Conservation (phyloP, 768 basidiomycete species). For the Lepiota venenata region DNA sequence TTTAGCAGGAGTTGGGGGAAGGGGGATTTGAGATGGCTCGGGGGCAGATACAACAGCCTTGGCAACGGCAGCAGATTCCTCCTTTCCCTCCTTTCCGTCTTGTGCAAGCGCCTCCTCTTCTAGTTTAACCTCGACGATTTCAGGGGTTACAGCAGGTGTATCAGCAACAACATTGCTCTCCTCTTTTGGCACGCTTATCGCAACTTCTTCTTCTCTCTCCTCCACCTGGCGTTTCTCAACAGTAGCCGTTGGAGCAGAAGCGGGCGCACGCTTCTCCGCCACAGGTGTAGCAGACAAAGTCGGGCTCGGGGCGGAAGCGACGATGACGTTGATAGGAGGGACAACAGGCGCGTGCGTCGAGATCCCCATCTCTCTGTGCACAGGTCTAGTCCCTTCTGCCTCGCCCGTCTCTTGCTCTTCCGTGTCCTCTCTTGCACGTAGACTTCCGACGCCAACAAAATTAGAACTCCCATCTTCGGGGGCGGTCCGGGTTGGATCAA, state of each 20-base stretch:
- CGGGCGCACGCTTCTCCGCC: conserved; percentile 17
- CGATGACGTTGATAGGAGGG: background rate
- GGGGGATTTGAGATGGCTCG: conserved; percentile 6
- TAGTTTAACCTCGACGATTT: background rate
- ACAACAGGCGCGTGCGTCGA: background rate
- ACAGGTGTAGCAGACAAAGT: conserved; percentile 12
- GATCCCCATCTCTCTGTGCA: too few species aligned
- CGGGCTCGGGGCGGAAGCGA: background rate
- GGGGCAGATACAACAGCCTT: background rate
- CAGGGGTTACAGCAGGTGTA: background rate
- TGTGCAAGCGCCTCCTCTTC: background rate
- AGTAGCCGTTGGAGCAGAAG: conserved; percentile 4
- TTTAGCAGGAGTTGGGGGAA: conserved; percentile 4
- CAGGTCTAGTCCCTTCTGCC: conserved; percentile 2
- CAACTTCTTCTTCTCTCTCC: background rate
- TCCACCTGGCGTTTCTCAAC: conserved; percentile 4
- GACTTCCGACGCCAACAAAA: conserved; percentile 3
- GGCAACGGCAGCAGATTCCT: conserved; percentile 10
- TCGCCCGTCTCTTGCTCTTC: conserved; percentile 5
- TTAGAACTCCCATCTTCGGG: background rate
- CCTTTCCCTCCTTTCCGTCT: conserved; percentile 8
- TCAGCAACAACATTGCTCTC: conserved; percentile 5
- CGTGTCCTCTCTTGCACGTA: background rate
- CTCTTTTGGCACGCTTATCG: background rate
- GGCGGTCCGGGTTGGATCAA: conserved; percentile 13